phyloP scores from a whole-genome alignment of 306 rosid species.

The Hippophae tibetana region DNA sequence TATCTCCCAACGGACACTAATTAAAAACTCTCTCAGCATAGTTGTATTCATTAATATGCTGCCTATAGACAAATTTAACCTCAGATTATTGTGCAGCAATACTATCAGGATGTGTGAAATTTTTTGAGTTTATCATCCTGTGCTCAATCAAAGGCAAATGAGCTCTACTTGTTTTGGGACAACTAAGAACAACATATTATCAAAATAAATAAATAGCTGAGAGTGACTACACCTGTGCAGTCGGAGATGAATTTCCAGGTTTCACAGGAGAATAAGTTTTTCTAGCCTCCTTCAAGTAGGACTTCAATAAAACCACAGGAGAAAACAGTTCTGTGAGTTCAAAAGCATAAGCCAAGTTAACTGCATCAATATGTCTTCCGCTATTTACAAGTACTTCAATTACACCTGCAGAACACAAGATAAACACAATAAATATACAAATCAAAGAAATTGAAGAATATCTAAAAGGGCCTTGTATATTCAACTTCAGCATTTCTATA shows the following conservation, averaged over 20 bases:
- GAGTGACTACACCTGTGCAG: conserved; percentile 48
- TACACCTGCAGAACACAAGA: conserved; percentile 57
- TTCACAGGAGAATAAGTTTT: conserved; percentile 61
- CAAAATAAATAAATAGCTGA: neutral
- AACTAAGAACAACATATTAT: neutral
- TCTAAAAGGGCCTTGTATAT: neutral
- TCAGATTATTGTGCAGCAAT: too few species aligned
- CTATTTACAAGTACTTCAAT: conserved; percentile 67
- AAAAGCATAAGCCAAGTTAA: conserved; percentile 88
- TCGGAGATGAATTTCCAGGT: conserved; percentile 66
- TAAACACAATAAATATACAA: conserved; percentile 6
- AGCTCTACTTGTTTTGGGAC: too few species aligned
- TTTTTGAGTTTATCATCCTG: too few species aligned
- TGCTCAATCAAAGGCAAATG: too few species aligned
- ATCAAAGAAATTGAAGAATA: neutral
- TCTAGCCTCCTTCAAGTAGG: conserved; percentile 86
- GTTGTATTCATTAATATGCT: too few species aligned
- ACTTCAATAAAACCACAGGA: conserved; percentile 76
- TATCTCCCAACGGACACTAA: too few species aligned
- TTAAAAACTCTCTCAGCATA: too few species aligned
- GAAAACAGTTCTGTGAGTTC: conserved; percentile 64
- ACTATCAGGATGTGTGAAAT: too few species aligned
- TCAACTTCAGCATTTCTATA: neutral
- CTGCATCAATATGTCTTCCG: conserved; percentile 95
- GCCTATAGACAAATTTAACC: too few species aligned